A percentile compares a stretch with the other conserved stretches of the same genome.
Evolutionary conservation across 805 yeast genomes (phyloP).

Genomic region (Candida awuae): DNA sequence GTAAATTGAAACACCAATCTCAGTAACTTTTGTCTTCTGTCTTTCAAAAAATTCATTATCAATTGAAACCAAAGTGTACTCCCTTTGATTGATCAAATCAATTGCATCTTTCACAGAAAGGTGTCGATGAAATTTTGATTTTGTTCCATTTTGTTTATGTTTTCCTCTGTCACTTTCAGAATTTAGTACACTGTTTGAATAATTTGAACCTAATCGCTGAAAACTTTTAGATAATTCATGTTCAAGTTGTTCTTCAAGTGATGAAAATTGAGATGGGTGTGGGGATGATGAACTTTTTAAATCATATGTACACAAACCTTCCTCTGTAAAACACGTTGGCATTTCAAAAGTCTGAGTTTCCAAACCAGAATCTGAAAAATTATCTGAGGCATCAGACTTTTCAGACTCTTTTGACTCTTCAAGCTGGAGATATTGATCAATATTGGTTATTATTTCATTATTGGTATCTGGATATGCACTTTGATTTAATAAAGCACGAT

Average conservation of each 20-base stretch:
- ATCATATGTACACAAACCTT: not conserved
- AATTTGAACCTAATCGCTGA: not conserved
- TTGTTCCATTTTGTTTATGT: not conserved
- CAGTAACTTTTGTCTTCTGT: slow-evolving; percentile 16
- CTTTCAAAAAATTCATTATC: slow-evolving; percentile 24
- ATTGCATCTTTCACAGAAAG: slow-evolving; percentile 22
- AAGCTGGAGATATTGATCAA: not conserved
- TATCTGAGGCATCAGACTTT: not conserved
- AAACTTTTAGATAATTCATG: slow-evolving; percentile 5
- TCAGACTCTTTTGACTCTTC: not conserved
- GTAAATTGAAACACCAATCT: slow-evolving; percentile 26
- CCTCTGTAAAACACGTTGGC: too few relatives aligned
- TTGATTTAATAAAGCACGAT: slow-evolving; percentile 9
- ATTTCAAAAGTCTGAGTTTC: too few relatives aligned
- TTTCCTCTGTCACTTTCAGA: not conserved
- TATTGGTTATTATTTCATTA: not conserved
- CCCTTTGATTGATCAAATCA: slow-evolving; percentile 16
- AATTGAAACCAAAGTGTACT: slow-evolving; percentile 19
- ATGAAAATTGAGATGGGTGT: not conserved
- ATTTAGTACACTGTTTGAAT: not conserved
- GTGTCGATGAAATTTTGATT: slow-evolving; percentile 10
- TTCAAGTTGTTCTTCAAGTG: slow-evolving; percentile 2
- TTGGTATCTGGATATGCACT: slow-evolving; percentile 12
- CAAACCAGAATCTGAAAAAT: not conserved
- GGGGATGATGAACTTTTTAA: not conserved